A percentile compares a stretch with the other conserved stretches of the same genome.
Conservation (phyloP, 169 alveolate genomes). For the Babesia ovata region DNA sequence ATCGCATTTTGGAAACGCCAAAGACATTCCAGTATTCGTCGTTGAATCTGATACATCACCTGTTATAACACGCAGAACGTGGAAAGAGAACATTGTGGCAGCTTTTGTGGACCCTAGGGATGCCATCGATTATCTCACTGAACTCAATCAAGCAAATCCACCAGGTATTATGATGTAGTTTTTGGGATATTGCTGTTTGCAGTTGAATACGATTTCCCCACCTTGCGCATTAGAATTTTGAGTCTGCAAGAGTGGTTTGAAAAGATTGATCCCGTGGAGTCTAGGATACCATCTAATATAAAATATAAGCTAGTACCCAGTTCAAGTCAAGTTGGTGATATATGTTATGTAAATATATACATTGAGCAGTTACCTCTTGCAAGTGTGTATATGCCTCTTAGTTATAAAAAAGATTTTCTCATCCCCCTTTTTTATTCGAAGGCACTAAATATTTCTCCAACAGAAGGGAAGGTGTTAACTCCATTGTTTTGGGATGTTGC, state of each 20-base stretch:
- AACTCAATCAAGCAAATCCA: constrained; percentile 10
- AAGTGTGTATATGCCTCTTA: constrained; percentile 15
- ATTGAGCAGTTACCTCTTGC: neutral
- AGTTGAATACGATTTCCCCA: neutral
- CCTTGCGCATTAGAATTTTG: constrained; percentile 10
- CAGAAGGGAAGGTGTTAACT: neutral
- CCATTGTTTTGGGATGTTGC: constrained; percentile 48
- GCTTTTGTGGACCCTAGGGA: constrained; percentile 50
- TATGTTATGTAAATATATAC: neutral
- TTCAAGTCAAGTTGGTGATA: constrained; percentile 38
- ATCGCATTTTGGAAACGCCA: constrained; percentile 4
- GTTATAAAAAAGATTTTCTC: neutral
- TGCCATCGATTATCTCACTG: constrained; percentile 43
- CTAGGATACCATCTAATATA: neutral
- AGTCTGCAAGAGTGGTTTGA: constrained; percentile 48
- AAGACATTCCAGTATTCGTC: constrained; percentile 44
- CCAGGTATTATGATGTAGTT: neutral
- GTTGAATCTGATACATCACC: constrained; percentile 22
- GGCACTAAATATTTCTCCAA: neutral
- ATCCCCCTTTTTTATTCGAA: constrained; percentile 36
- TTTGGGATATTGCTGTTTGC: neutral
- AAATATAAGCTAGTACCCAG: constrained; percentile 47
- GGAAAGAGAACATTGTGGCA: constrained; percentile 5
- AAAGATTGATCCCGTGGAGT: constrained; percentile 37
- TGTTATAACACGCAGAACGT: neutral